phyloP scores from a whole-genome alignment of 2,329 filamentous ascomycete genomes.

The Colletotrichum sp. region DNA sequence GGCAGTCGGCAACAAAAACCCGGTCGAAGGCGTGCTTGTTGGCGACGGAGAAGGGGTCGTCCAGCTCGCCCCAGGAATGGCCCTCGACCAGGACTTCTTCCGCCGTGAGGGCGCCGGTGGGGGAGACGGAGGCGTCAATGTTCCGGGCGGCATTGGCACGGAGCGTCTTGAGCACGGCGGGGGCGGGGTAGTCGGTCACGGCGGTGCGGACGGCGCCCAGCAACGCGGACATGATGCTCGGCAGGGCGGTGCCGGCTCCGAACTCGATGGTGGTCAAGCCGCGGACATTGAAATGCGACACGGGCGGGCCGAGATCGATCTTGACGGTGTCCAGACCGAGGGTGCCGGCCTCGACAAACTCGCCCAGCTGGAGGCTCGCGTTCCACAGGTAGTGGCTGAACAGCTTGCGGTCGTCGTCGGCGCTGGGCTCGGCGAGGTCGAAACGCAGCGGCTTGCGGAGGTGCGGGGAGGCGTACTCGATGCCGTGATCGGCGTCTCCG shows the following conservation, averaged over 20 bases:
- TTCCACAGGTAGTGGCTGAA: conserved; percentile 82
- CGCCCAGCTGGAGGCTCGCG: conserved; percentile 59
- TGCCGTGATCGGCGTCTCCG: conserved; percentile 62
- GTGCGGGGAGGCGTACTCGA: conserved; percentile 63
- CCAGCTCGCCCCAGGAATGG: conserved; percentile 68
- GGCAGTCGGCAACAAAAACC: conserved; percentile 73
- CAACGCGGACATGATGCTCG: conserved; percentile 54
- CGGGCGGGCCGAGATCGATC: conserved; percentile 8
- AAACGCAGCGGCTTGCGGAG: conserved; percentile 50
- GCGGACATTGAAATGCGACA: conserved; percentile 48
- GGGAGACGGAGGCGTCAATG: conserved; percentile 37
- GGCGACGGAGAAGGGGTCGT: conserved; percentile 32
- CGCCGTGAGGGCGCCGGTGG: conserved; percentile 29
- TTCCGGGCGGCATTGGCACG: conserved; percentile 62
- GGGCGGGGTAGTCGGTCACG: conserved; percentile 73
- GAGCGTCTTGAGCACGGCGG: conserved; percentile 64
- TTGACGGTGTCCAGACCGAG: conserved; percentile 28
- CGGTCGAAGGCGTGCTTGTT: conserved; percentile 56
- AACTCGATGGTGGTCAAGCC: conserved; percentile 65
- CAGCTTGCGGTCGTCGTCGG: conserved; percentile 60
- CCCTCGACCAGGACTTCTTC: conserved; percentile 54
- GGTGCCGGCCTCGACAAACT: conserved; percentile 58
- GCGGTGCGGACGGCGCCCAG: conserved; percentile 56
- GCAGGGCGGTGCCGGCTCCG: conserved; percentile 68
- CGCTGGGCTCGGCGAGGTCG: conserved; percentile 51